Evolutionary conservation across 1,284 basidiomycete genomes (phyloP).

Genomic region (Irpex sp.): DNA sequence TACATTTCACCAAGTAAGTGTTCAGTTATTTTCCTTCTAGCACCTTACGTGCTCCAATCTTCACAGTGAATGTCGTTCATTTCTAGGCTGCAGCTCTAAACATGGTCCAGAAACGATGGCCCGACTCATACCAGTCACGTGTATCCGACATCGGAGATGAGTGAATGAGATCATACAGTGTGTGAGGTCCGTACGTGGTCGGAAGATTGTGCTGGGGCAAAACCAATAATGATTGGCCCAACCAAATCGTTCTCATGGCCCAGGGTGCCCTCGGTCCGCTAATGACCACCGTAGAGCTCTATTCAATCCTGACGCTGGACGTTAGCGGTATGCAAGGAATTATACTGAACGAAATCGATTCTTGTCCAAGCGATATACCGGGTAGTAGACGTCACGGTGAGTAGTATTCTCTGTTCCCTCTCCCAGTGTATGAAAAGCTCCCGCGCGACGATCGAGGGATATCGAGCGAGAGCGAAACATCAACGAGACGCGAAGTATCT

Average conservation of each 20-base stretch:
- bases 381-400: no score
- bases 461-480: not conserved
- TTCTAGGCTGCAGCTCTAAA: not conserved
- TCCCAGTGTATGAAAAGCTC: no score
- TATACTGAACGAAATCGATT: no score
- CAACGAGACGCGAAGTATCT: not conserved
- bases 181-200: not conserved
- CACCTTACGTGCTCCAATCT: not conserved
- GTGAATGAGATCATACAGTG: not conserved
- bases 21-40: not conserved
- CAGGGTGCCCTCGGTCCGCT: not conserved
- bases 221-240: not conserved
- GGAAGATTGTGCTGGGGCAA: not conserved
- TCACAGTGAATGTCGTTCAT: not conserved
- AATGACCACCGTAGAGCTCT: not conserved
- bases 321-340: not conserved
- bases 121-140: not conserved
- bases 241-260: not conserved
- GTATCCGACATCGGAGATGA: conserved; percentile 4
- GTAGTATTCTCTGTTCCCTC: no score
- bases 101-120: not conserved
- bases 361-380: no score
- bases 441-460: not conserved
- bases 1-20: no score
- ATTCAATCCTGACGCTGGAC: not conserved